Evolutionary conservation across 306 rosid species (phyloP).

Genomic region (Sophora flavescens): DNA sequence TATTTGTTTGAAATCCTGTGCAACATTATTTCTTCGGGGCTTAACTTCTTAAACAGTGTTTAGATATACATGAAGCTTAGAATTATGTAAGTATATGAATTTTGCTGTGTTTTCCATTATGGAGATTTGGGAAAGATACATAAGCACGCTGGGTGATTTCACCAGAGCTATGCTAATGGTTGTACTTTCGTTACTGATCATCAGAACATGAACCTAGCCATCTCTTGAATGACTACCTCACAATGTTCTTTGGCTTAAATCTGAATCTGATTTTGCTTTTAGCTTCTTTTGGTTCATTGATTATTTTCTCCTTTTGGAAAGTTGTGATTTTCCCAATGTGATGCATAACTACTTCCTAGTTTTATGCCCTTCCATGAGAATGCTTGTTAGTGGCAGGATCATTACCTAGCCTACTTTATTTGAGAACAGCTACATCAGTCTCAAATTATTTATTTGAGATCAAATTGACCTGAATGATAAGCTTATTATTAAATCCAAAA

Average conservation of each 20-base stretch:
- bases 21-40: background rate
- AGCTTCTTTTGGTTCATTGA: background rate
- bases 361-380: background rate
- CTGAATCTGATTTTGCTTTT: background rate
- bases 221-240: background rate
- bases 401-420: too few relatives aligned
- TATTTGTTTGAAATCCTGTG: background rate
- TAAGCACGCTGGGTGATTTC: background rate
- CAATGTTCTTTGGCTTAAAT: background rate
- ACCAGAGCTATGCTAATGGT: too few relatives aligned
- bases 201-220: background rate
- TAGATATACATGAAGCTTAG: background rate
- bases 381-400: slow-evolving; percentile 1
- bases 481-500: slow-evolving; percentile 35
- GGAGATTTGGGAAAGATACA: background rate
- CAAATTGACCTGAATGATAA: slow-evolving; percentile 12
- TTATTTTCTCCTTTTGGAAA: too few relatives aligned
- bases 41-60: background rate
- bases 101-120: background rate
- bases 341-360: background rate
- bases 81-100: background rate
- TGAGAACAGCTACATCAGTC: background rate
- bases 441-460: slow-evolving; percentile 9
- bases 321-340: too few relatives aligned
- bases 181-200: too few relatives aligned